Conservation (phyloP, 2,329 filamentous ascomycete species). For the Exophiala xenobiotica region DNA sequence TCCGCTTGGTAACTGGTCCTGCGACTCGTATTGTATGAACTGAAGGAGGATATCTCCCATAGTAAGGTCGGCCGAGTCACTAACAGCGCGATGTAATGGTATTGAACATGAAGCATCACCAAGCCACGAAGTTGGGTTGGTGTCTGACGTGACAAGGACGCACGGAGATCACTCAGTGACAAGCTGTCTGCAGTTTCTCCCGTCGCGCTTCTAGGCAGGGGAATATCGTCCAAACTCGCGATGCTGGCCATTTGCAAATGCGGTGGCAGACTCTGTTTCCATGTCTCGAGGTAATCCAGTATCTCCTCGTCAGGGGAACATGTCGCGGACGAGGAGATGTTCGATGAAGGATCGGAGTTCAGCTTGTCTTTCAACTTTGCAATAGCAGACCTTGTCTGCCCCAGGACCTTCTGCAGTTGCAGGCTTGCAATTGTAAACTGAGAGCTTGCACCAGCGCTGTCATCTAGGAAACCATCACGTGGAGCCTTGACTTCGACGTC, state of each 20-base stretch:
- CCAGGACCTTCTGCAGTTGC: background rate
- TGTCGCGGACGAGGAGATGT: background rate
- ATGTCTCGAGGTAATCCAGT: background rate
- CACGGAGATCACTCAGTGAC: background rate
- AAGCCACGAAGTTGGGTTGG: background rate
- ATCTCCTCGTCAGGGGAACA: background rate
- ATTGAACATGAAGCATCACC: background rate
- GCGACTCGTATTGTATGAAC: background rate
- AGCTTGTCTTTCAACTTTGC: constrained; percentile 1
- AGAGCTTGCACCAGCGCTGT: background rate
- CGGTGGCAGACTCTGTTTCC: background rate
- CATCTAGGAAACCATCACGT: constrained; percentile 5
- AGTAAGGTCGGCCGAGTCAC: constrained; percentile 2
- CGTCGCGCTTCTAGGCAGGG: background rate
- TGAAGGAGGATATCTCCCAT: background rate
- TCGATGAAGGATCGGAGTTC: background rate
- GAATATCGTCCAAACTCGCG: background rate
- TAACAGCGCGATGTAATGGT: constrained; percentile 2
- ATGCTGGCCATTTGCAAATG: background rate
- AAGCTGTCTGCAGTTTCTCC: background rate
- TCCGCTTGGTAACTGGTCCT: background rate
- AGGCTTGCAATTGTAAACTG: background rate
- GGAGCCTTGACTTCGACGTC: constrained; percentile 1
- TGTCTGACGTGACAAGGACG: constrained; percentile 1
- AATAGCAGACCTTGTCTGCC: background rate